These are phyloP conservation scores for Debaryomyces subglobosus DNA, from an alignment of 1,139 yeast species.

Conservation along the genomic window DNA sequence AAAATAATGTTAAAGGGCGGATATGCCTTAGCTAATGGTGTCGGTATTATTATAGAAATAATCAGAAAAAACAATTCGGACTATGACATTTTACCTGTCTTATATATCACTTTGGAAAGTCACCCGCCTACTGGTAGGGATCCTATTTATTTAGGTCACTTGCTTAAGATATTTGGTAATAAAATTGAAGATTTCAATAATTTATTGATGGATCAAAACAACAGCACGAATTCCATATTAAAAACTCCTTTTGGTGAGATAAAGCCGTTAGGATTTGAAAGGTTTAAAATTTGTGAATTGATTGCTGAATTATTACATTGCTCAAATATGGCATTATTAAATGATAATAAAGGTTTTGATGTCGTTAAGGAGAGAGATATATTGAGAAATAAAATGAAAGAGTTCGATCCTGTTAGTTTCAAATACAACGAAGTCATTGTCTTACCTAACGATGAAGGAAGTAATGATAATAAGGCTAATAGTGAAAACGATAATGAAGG, in stretches of 20 bases:
- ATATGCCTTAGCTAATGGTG: slow-evolving; percentile 91
- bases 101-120: slow-evolving; percentile 82
- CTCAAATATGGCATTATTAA: slow-evolving; percentile 91
- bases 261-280: slow-evolving; percentile 92
- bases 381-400: slow-evolving; percentile 56
- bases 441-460: slow-evolving; percentile 30
- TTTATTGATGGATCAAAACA: slow-evolving; percentile 29
- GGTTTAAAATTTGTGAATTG: slow-evolving; percentile 92
- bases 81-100: slow-evolving; percentile 87
- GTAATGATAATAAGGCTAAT: slow-evolving; percentile 19
- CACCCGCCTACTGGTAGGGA: slow-evolving; percentile 96
- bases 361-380: slow-evolving; percentile 77
- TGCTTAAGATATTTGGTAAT: slow-evolving; percentile 78
- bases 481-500: slow-evolving; percentile 15
- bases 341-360: slow-evolving; percentile 80
- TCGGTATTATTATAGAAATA: slow-evolving; percentile 92
- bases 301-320: slow-evolving; percentile 95
- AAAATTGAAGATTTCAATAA: slow-evolving; percentile 68
- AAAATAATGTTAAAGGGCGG: slow-evolving; percentile 90
- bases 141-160: slow-evolving; percentile 89
- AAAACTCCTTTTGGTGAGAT: slow-evolving; percentile 60
- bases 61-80: slow-evolving; percentile 96
- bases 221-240: slow-evolving; percentile 34
- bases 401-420: slow-evolving; percentile 49
- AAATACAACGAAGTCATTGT: slow-evolving; percentile 51